Evolutionary conservation across 1,284 basidiomycete genomes (phyloP), one percentile per base, ranked within the genome.

Genomic region (Uromyces viciae-fabae): DNA sequence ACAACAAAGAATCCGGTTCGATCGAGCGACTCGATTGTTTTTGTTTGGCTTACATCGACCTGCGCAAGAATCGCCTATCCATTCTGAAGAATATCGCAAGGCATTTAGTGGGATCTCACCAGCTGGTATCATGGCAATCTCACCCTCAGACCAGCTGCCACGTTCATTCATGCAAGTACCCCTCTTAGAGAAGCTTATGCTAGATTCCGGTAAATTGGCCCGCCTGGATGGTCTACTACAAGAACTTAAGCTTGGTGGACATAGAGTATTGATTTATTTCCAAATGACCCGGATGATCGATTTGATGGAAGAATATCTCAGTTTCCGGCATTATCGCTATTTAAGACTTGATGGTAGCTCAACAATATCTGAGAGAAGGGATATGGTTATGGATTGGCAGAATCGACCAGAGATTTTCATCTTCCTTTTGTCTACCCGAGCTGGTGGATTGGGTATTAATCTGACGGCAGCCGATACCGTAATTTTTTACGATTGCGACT

Each of bases 271-370:
- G 83, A 90, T 99, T 74, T 99, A 99, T 88, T 99, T 98, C 91
- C 97, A 99, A 87, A 99, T 99, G 97, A 99, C 97, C 33, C 91
- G 92, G 83, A 99, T 99, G 97, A 98, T 99, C 91, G 96, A 99
- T 86, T 88, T 99, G 82, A 96, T 99, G 91, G 97, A 99, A 86
- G 97, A 99, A 86, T 99, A 98, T 86, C 89, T 99, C 79, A 95
- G 98, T 83, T 98, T 94, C 88, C 91, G 96, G 8, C 96, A 98
- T 87, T 96, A 97, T 90, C 98, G 98, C 87, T 99, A 99, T 86
- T 88, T 99, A 40, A 91, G 97, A 54, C 88, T 99, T 64, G 97
- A 99, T 87, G 97, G 97, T 69, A 93, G 92, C 0, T 96, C 94
- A 36, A 95, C 97, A 84, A 90, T 99, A 79, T 95, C 96, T 84